These are phyloP conservation scores for Phytophthora citricola DNA, from an alignment of 352 stramenopile genomes.

Conservation along the genomic window DNA sequence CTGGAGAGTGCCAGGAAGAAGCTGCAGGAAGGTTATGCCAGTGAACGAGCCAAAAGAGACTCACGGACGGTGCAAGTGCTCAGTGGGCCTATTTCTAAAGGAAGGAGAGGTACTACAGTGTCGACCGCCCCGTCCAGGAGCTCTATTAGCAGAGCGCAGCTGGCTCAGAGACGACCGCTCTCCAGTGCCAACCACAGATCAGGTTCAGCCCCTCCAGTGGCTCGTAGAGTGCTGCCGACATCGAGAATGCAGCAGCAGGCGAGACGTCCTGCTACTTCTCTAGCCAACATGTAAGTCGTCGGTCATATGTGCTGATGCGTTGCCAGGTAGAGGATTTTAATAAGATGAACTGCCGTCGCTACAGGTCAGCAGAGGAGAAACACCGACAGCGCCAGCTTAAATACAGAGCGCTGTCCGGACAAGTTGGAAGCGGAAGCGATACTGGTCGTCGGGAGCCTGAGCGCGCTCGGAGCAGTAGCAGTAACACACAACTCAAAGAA, in stretches of 20 bases:
- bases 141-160: slow-evolving; percentile 48
- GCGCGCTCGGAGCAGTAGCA: slow-evolving; percentile 24
- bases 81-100: slow-evolving; percentile 59
- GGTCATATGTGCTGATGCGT: slow-evolving; percentile 1
- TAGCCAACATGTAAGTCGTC: slow-evolving; percentile 38
- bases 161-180: slow-evolving; percentile 44
- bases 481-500: slow-evolving; percentile 17
- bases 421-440: slow-evolving; percentile 20
- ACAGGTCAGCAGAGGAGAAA: slow-evolving; percentile 63
- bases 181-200: slow-evolving; percentile 24
- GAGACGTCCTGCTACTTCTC: slow-evolving; percentile 24
- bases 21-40: slow-evolving; percentile 80
- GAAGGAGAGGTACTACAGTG: slow-evolving; percentile 63
- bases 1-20: slow-evolving; percentile 77
- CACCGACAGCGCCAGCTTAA: slow-evolving; percentile 62
- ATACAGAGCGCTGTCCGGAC: slow-evolving; percentile 43
- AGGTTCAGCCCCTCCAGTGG: slow-evolving; percentile 35
- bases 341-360: background rate
- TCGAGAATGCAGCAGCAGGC: slow-evolving; percentile 26
- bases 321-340: slow-evolving; percentile 14
- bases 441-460: slow-evolving; percentile 26
- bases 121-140: slow-evolving; percentile 67
- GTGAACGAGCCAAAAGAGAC: slow-evolving; percentile 71
- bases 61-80: slow-evolving; percentile 82
- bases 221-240: slow-evolving; percentile 34